A percentile compares a stretch with the other conserved stretches of the same genome.
These are phyloP conservation scores for Bonia amplexicaulis DNA, from an alignment of 176 grass and related monocot genomes.

Conservation along the genomic window DNA sequence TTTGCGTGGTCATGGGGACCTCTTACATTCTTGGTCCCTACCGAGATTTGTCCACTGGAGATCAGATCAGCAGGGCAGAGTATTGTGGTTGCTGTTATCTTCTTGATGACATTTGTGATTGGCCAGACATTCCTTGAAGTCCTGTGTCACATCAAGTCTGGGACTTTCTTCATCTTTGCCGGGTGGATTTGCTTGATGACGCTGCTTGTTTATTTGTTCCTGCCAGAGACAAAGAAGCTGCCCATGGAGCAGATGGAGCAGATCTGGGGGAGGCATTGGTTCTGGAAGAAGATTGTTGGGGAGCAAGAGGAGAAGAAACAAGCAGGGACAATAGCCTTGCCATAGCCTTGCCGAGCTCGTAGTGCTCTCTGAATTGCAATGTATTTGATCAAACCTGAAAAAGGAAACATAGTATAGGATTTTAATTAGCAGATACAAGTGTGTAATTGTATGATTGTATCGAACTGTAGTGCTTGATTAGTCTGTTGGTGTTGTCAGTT, in stretches of 20 bases:
- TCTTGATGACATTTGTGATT: slow-evolving; percentile 61
- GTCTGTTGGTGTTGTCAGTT: not conserved
- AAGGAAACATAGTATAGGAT: slow-evolving; percentile 1
- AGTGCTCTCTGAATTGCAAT: not conserved
- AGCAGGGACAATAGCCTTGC: not conserved
- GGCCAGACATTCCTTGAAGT: slow-evolving; percentile 55
- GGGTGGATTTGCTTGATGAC: slow-evolving; percentile 61
- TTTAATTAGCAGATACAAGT: not conserved
- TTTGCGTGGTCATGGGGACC: slow-evolving; percentile 87
- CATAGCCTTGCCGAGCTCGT: not conserved
- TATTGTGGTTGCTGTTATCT: slow-evolving; percentile 63
- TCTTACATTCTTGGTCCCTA: slow-evolving; percentile 60
- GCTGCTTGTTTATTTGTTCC: slow-evolving; percentile 48
- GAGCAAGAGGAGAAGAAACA: slow-evolving; percentile 31
- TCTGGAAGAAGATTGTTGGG: slow-evolving; percentile 59
- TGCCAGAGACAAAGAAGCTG: slow-evolving; percentile 73
- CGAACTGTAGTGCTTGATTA: not conserved
- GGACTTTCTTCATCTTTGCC: slow-evolving; percentile 58
- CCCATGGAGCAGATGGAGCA: slow-evolving; percentile 84
- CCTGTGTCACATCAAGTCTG: slow-evolving; percentile 59
- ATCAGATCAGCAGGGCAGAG: slow-evolving; percentile 72
- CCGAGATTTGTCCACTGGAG: slow-evolving; percentile 67
- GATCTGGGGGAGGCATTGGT: slow-evolving; percentile 63
- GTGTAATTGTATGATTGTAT: slow-evolving; percentile 9
- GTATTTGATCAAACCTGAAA: not conserved